phyloP scores from a whole-genome alignment of 2,329 filamentous ascomycete genomes.

The Verticillium zaregamsianum region DNA sequence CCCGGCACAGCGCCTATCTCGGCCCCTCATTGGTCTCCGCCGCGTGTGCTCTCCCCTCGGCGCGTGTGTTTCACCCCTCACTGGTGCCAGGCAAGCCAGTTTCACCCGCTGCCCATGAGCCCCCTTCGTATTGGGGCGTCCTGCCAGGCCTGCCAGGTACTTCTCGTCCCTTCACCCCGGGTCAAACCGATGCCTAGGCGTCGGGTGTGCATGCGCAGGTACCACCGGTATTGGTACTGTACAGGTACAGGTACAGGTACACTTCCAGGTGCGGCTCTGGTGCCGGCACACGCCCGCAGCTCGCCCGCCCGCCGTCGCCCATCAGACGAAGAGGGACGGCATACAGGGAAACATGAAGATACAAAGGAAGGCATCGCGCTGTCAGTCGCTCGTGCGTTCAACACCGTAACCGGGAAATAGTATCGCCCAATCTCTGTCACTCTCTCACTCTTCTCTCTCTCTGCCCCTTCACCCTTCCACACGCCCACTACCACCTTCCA shows the following conservation, averaged over 20 bases:
- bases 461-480: neutral
- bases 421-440: neutral
- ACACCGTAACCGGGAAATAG: neutral
- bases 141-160: too few species aligned
- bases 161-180: neutral
- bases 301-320: neutral
- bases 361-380: neutral
- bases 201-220: neutral
- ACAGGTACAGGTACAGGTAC: neutral
- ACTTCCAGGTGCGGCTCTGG: too few species aligned
- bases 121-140: too few species aligned
- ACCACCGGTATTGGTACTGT: neutral
- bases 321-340: neutral
- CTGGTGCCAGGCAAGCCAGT: constrained; percentile 16
- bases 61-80: constrained; percentile 22
- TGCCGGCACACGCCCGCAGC: too few species aligned
- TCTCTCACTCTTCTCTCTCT: neutral
- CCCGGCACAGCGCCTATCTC: constrained; percentile 20
- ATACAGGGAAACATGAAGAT: too few species aligned
- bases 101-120: constrained; percentile 16
- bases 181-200: neutral
- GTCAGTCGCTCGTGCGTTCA: neutral
- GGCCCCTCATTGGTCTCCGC: constrained; percentile 19
- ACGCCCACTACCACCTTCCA: neutral
- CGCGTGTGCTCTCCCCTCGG: constrained; percentile 10